Evolutionary conservation across 2,329 filamentous ascomycete species (phyloP), one percentile per base, ranked within the genome.

Genomic region (Onygenales sp.): DNA sequence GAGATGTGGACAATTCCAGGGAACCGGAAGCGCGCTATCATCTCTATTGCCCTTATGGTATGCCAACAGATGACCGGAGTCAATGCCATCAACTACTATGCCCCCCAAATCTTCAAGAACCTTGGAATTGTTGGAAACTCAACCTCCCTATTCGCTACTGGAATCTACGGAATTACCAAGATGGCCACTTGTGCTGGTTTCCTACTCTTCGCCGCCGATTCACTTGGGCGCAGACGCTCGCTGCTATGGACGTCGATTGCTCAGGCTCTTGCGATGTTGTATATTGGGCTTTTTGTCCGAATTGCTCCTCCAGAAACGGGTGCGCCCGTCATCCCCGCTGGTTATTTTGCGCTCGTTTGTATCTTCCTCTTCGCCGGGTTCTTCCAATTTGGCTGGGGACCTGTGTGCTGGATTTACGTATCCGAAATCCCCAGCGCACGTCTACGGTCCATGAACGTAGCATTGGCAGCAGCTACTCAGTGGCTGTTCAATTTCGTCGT

Each of bases 401-500:
- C 83, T 0, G 82, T 82, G 34, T 86, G 82, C 70, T 88, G 85
- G 84, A 86, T 87, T 62, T 82, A 87, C 61, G 79, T 86, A 2
- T 79, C 78, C 31, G 85, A 88, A 67, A 87, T 88, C 54, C 84
- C 84, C 0, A 83, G 82, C 6, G 82, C 83, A 0, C 75, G 85
- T 36, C 73, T 88, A 6, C 74, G 85, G 52, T 81, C 80, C 14
- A 70, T 85, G 58, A 87, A 87, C 61, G 84, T 88, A 6, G 78
- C 84, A 1, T 74, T 88, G 46, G 84, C 78, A 0, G 84, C 85
- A 0, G 82, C 81, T 1, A 86, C 82, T 0, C 84, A 88, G 62
- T 87, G 84, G 84, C 67, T 88, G 4, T 87, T 88, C 67, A 88
- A 88, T 64, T 86, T 88, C 56, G 79, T 87, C 8, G 82, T 88